Conservation (phyloP, 2,329 filamentous ascomycete genomes). For the Pseudopithomyces maydicus region DNA sequence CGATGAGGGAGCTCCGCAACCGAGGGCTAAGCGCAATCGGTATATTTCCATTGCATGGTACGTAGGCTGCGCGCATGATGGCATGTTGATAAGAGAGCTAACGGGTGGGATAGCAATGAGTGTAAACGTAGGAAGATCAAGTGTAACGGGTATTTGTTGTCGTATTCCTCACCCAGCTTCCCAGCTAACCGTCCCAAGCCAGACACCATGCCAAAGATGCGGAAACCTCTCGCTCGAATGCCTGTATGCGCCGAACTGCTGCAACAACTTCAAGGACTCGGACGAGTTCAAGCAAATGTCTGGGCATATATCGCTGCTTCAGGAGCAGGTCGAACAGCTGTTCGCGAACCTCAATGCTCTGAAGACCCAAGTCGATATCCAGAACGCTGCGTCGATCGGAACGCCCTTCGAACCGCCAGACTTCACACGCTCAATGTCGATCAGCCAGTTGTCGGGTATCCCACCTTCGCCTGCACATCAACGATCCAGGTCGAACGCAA, state of each 20-base stretch:
- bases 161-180: background rate
- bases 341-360: conserved; percentile 73
- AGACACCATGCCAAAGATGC: conserved; percentile 68
- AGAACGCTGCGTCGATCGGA: conserved; percentile 35
- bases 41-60: conserved; percentile 72
- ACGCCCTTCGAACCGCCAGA: conserved; percentile 37
- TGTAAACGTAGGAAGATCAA: conserved; percentile 72
- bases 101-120: conserved; percentile 57
- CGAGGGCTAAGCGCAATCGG: conserved; percentile 67
- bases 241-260: conserved; percentile 70
- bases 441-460: conserved; percentile 39
- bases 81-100: conserved; percentile 10
- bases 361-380: conserved; percentile 54
- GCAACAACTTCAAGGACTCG: conserved; percentile 87
- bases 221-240: conserved; percentile 68
- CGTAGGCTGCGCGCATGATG: conserved; percentile 52
- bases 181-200: conserved; percentile 19
- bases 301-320: conserved; percentile 72
- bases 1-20: conserved; percentile 51
- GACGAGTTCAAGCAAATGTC: conserved; percentile 88
- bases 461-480: conserved; percentile 45
- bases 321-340: conserved; percentile 82
- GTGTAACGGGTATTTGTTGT: conserved; percentile 58
- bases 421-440: conserved; percentile 44
- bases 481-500: conserved; percentile 41